Evolutionary conservation across 1,284 basidiomycete genomes (phyloP).

Genomic region (Crucibulum parvulum): DNA sequence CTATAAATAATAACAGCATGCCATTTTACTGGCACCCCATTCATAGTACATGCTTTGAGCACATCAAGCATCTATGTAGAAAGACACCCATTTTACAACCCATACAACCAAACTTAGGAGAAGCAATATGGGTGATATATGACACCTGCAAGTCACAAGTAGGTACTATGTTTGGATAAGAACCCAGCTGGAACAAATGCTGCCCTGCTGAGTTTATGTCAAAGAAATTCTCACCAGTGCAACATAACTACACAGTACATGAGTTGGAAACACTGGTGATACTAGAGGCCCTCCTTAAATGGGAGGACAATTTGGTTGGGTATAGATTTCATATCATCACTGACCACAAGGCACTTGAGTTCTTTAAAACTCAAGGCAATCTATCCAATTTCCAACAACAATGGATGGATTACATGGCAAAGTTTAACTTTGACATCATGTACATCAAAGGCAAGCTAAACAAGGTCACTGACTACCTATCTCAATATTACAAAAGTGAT

Average conservation of each 20-base stretch:
- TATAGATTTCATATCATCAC: conserved; percentile 26
- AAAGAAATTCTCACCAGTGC: neutral
- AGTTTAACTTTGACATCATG: conserved; percentile 32
- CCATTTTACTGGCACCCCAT: neutral
- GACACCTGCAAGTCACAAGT: too few relatives aligned
- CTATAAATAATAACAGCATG: neutral
- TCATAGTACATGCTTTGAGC: neutral
- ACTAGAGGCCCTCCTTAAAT: too few relatives aligned
- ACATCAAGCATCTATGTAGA: too few relatives aligned
- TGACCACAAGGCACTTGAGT: conserved; percentile 35
- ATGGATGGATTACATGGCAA: conserved; percentile 33
- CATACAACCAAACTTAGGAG: neutral
- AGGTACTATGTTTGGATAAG: too few relatives aligned
- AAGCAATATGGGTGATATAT: too few relatives aligned
- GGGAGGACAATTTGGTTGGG: conserved; percentile 22
- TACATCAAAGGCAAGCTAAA: conserved; percentile 36
- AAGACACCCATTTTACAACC: neutral
- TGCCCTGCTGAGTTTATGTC: neutral
- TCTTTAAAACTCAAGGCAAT: conserved; percentile 23
- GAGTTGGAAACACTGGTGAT: neutral
- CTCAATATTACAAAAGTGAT: conserved; percentile 31
- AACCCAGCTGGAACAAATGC: too few relatives aligned
- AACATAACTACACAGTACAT: neutral
- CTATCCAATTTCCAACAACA: conserved; percentile 19
- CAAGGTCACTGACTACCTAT: conserved; percentile 35